Conservation (phyloP, 2,329 filamentous ascomycete species). For the Ascochyta clinopodiicola region DNA sequence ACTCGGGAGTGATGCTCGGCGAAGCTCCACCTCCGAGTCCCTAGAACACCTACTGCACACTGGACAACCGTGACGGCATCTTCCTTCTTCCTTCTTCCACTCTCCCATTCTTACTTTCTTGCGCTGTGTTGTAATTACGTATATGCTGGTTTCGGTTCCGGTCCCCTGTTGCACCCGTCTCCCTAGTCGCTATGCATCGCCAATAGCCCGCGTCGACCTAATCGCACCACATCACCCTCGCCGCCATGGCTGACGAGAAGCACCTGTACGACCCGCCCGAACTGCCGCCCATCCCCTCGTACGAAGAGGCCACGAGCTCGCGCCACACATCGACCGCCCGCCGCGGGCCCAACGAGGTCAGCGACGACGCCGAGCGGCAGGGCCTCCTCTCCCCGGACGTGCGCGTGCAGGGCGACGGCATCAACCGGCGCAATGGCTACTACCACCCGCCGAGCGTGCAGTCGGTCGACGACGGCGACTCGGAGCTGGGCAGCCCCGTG, state of each 20-base stretch:
- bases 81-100: background rate
- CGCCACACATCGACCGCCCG: conserved; percentile 55
- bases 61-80: background rate
- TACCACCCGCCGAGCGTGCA: conserved; percentile 86
- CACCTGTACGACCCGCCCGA: conserved; percentile 52
- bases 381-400: conserved; percentile 69
- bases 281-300: conserved; percentile 76
- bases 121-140: background rate
- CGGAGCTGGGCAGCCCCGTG: conserved; percentile 59
- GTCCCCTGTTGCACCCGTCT: background rate
- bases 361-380: conserved; percentile 77
- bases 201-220: conserved; percentile 6
- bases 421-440: conserved; percentile 48
- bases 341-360: conserved; percentile 64
- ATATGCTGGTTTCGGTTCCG: background rate
- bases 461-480: conserved; percentile 70
- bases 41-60: conserved; percentile 1
- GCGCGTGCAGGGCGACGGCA: conserved; percentile 27
- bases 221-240: conserved; percentile 21
- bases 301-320: conserved; percentile 78
- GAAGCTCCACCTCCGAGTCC: conserved; percentile 8
- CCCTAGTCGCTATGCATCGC: conserved; percentile 4
- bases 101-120: conserved; percentile 15
- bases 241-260: conserved; percentile 49
- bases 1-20: conserved; percentile 2